A percentile compares a stretch with the other conserved stretches of the same genome.
These are phyloP conservation scores for Phaffomyces antillensis DNA, from an alignment of 805 yeast species.

Conservation along the genomic window DNA sequence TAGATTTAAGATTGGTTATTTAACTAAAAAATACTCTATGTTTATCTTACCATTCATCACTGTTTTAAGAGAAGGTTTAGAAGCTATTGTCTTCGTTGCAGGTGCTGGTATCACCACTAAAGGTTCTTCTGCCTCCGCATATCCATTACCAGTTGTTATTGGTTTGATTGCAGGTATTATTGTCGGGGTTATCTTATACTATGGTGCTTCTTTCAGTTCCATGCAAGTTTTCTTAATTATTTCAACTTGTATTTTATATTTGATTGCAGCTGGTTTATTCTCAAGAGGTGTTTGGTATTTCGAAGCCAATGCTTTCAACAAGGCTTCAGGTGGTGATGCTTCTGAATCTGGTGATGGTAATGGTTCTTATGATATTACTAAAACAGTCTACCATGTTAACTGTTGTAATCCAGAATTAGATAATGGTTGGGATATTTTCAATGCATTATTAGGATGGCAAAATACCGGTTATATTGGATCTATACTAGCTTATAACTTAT, in stretches of 20 bases:
- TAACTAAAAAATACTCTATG: conserved; percentile 75
- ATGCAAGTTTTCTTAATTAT: conserved; percentile 79
- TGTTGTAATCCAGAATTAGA: conserved; percentile 92
- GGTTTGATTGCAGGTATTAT: conserved; percentile 76
- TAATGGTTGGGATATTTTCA: conserved; percentile 96
- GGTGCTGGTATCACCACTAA: conserved; percentile 76
- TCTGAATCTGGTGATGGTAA: conserved; percentile 91
- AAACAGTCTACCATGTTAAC: conserved; percentile 91
- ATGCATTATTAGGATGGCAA: conserved; percentile 94
- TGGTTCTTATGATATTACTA: conserved; percentile 80
- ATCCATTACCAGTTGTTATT: conserved; percentile 88
- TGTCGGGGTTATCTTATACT: conserved; percentile 68
- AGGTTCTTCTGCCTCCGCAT: conserved; percentile 54
- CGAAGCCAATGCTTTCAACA: conserved; percentile 58
- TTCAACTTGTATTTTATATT: conserved; percentile 83
- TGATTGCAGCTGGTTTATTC: conserved; percentile 88
- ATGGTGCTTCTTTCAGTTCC: conserved; percentile 77
- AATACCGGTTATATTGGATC: conserved; percentile 94
- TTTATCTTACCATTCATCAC: conserved; percentile 87
- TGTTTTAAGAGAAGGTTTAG: conserved; percentile 92
- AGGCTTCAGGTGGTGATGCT: conserved; percentile 87
- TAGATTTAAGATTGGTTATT: conserved; percentile 46
- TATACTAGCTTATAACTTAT: conserved; percentile 77
- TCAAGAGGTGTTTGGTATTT: conserved; percentile 92
- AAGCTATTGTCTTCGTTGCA: conserved; percentile 93